Conservation (phyloP, 306 rosid species). For the Alnus rubra region DNA sequence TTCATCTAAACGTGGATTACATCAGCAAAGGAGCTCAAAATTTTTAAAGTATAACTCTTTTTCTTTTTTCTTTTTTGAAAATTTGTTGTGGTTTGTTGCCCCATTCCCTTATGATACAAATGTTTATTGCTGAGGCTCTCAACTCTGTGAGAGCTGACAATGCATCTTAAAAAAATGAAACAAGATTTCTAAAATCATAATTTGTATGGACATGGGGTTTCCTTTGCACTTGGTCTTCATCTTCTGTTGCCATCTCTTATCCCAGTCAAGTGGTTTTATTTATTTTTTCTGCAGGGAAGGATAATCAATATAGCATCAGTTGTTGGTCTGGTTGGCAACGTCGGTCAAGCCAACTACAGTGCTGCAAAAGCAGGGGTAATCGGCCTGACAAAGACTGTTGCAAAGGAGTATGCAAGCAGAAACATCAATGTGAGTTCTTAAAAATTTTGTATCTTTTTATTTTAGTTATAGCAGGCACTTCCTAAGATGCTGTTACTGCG, state of each 20-base stretch:
- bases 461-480: slow-evolving; percentile 9
- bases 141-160: not conserved
- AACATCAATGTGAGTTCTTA: slow-evolving; percentile 64
- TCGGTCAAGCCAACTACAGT: slow-evolving; percentile 96
- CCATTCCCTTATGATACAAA: not conserved
- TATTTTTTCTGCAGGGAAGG: slow-evolving; percentile 72
- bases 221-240: not conserved
- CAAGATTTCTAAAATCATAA: not conserved
- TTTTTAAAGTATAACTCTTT: not conserved
- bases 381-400: slow-evolving; percentile 87
- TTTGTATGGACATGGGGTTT: not conserved
- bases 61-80: not conserved
- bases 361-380: slow-evolving; percentile 99
- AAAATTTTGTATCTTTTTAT: not conserved
- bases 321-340: slow-evolving; percentile 91
- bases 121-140: slow-evolving; percentile 5
- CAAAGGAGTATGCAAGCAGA: slow-evolving; percentile 90
- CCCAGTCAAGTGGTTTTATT: not conserved
- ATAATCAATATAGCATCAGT: slow-evolving; percentile 92
- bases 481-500: not conserved
- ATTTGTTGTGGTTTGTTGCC: not conserved
- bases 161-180: not conserved
- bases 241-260: not conserved
- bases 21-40: not conserved
- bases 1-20: not conserved